phyloP scores from a whole-genome alignment of 2,329 filamentous ascomycete species.

The Coniochaeta ligniaria region DNA sequence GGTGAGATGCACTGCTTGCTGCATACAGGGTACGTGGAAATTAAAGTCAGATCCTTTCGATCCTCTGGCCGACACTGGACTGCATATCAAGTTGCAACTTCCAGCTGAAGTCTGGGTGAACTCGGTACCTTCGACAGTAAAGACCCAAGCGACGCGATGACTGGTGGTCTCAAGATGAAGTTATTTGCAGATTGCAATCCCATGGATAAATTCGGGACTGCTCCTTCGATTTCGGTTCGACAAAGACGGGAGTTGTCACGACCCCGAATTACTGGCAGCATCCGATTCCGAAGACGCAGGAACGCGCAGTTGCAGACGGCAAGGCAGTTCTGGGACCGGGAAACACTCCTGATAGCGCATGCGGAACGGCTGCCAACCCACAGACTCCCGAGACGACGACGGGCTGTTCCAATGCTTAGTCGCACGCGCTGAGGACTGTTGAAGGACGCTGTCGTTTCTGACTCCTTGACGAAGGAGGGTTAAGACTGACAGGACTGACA shows the following conservation, averaged over 20 bases:
- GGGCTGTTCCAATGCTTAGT: neutral
- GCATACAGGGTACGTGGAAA: neutral
- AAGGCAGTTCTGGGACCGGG: neutral
- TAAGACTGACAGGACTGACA: neutral
- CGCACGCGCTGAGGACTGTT: neutral
- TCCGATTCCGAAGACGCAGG: neutral
- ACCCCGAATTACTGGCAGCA: neutral
- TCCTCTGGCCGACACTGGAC: neutral
- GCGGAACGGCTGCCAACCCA: neutral
- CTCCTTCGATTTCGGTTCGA: neutral
- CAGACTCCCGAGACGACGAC: neutral
- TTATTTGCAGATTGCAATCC: neutral
- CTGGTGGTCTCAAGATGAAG: neutral
- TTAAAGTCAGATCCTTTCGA: neutral
- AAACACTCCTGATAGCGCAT: neutral
- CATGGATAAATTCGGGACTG: neutral
- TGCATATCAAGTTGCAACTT: neutral
- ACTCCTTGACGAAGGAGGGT: no score
- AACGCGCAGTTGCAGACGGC: neutral
- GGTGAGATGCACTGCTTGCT: neutral
- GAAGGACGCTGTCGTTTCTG: no score
- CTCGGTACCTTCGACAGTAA: no score
- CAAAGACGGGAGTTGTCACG: neutral
- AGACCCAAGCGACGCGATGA: neutral
- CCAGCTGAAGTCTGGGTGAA: neutral